phyloP scores from a whole-genome alignment of 352 stramenopile species.

The Hyaloperonospora brassicae region DNA sequence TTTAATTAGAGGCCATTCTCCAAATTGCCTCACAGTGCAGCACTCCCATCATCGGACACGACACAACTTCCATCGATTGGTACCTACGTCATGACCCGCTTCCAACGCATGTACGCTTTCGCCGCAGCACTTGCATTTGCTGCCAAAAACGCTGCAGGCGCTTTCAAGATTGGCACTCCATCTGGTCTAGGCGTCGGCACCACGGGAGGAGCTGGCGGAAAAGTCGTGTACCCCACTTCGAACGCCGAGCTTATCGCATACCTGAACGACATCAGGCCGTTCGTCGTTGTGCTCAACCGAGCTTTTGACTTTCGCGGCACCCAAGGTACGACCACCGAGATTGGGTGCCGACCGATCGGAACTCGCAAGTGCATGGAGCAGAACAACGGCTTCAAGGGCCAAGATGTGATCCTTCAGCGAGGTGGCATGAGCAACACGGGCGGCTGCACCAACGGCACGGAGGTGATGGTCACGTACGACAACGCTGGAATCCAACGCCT shows the following conservation, averaged over 20 bases:
- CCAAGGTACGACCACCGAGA: constrained; percentile 28
- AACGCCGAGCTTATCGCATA: too few species aligned
- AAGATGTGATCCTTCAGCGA: constrained; percentile 35
- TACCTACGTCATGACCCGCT: too few species aligned
- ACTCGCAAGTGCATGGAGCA: constrained; percentile 28
- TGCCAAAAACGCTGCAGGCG: constrained; percentile 6
- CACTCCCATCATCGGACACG: too few species aligned
- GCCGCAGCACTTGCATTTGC: constrained; percentile 5
- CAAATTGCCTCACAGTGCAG: too few species aligned
- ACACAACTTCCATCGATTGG: too few species aligned
- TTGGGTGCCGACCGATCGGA: constrained; percentile 1
- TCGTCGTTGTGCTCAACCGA: constrained; percentile 20
- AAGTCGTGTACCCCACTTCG: too few species aligned
- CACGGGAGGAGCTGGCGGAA: too few species aligned
- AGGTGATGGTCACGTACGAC: constrained; percentile 19
- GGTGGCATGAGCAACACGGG: constrained; percentile 37
- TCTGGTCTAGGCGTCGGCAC: constrained; percentile 22
- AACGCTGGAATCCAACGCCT: constrained; percentile 23
- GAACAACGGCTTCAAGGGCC: constrained; percentile 36
- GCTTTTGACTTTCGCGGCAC: constrained; percentile 10
- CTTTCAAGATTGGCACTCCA: constrained; percentile 15
- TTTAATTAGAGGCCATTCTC: too few species aligned
- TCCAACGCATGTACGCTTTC: background rate
- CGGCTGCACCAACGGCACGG: constrained; percentile 28
- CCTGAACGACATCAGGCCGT: too few species aligned